Evolutionary conservation across 495 filamentous ascomycete species (phyloP).

Genomic region (Endocarpon pusillum): DNA sequence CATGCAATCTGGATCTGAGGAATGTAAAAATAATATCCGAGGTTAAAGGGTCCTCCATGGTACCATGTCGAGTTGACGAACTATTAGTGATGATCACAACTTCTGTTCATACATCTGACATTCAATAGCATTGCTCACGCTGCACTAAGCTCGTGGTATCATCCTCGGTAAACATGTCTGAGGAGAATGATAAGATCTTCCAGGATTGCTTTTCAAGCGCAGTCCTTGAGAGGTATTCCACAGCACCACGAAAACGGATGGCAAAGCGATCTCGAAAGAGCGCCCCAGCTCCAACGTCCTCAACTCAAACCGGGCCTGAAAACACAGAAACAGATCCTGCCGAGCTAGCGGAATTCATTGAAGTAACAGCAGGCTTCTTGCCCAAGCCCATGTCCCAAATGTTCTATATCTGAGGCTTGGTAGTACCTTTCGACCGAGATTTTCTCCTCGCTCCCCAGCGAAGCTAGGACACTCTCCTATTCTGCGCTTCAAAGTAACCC

Average conservation of each 20-base stretch:
- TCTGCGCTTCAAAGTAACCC: conserved; percentile 30
- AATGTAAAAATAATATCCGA: not conserved
- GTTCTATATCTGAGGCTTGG: too few relatives aligned
- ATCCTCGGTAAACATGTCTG: too few relatives aligned
- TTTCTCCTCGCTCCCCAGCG: conserved; percentile 42
- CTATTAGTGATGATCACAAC: too few relatives aligned
- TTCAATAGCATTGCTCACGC: too few relatives aligned
- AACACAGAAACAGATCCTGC: conserved; percentile 30
- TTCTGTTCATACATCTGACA: too few relatives aligned
- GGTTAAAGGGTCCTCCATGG: conserved; percentile 14
- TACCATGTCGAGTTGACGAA: too few relatives aligned
- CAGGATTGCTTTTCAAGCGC: conserved; percentile 48
- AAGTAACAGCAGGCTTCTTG: conserved; percentile 26
- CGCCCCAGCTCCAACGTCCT: too few relatives aligned
- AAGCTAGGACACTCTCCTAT: conserved; percentile 45
- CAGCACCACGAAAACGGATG: too few relatives aligned
- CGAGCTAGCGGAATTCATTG: conserved; percentile 59
- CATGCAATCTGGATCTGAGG: not conserved
- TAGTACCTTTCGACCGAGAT: conserved; percentile 56
- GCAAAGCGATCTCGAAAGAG: too few relatives aligned
- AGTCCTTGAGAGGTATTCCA: too few relatives aligned
- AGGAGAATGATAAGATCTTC: conserved; percentile 50
- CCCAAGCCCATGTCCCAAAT: too few relatives aligned
- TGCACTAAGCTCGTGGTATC: too few relatives aligned
- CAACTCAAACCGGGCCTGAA: conserved; percentile 26